phyloP scores from a whole-genome alignment of 352 stramenopile species.

The Pythium brachiatum region DNA sequence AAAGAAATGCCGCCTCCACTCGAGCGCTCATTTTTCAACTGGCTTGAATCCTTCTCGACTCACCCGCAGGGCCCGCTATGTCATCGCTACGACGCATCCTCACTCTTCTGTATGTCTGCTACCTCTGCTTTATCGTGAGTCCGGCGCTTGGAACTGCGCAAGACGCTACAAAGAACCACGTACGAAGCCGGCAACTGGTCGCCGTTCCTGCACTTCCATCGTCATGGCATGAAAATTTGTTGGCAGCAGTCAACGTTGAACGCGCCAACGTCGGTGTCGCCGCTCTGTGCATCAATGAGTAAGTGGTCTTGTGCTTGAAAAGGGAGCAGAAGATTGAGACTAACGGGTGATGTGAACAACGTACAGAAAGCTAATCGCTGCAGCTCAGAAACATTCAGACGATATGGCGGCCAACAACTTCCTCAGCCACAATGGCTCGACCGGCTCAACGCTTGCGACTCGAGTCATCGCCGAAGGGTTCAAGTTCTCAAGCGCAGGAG shows the following conservation, averaged over 20 bases:
- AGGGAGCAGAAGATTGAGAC: too few relatives aligned
- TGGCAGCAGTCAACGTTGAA: neutral
- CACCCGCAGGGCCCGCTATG: too few relatives aligned
- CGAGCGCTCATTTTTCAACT: too few relatives aligned
- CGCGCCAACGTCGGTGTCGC: neutral
- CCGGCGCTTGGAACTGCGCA: neutral
- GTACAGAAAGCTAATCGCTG: constrained; percentile 9
- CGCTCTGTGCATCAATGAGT: neutral
- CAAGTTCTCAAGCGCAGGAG: constrained; percentile 1
- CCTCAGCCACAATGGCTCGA: constrained; percentile 10
- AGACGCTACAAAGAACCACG: neutral
- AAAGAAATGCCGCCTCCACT: too few relatives aligned
- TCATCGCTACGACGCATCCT: neutral
- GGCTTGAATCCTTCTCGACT: too few relatives aligned
- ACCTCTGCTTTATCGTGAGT: neutral
- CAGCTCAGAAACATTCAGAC: constrained; percentile 14
- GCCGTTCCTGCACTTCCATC: neutral
- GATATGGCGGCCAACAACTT: constrained; percentile 20
- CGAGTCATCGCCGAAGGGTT: constrained; percentile 14
- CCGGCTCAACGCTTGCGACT: neutral
- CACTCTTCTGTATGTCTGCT: neutral
- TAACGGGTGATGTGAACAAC: neutral
- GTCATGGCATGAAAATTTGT: neutral
- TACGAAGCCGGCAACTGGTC: neutral
- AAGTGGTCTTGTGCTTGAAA: neutral